phyloP scores from a whole-genome alignment of 257 asterid species.

The Eustoma russellianum region DNA sequence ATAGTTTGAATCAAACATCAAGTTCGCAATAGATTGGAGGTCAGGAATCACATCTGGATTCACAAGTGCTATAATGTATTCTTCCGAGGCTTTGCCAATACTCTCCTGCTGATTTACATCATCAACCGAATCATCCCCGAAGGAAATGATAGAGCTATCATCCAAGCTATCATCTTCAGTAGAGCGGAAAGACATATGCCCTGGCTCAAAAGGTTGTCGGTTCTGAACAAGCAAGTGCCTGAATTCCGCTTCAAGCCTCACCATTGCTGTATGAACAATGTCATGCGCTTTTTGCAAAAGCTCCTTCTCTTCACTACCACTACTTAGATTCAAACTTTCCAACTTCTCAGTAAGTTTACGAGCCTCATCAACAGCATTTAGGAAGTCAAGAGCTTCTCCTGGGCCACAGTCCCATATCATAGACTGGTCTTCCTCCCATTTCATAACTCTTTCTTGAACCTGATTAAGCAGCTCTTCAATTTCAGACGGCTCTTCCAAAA shows the following conservation, averaged over 20 bases:
- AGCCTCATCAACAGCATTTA: constrained; percentile 60
- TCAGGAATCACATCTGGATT: constrained; percentile 55
- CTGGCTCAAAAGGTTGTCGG: constrained; percentile 80
- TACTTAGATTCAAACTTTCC: constrained; percentile 33
- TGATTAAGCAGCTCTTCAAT: constrained; percentile 45
- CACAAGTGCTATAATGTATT: constrained; percentile 52
- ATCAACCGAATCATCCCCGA: constrained; percentile 73
- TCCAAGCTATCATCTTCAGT: constrained; percentile 63
- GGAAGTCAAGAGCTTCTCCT: constrained; percentile 54
- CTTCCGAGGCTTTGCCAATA: constrained; percentile 59
- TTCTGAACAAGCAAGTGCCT: constrained; percentile 65
- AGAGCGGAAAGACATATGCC: constrained; percentile 78
- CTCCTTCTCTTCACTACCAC: constrained; percentile 23
- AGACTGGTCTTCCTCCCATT: constrained; percentile 61
- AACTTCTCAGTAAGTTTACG: constrained; percentile 47
- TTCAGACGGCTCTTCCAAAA: constrained; percentile 26
- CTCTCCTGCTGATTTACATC: constrained; percentile 60
- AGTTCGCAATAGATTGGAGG: constrained; percentile 48
- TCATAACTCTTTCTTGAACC: constrained; percentile 52
- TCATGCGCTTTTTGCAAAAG: constrained; percentile 50
- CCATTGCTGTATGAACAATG: constrained; percentile 76
- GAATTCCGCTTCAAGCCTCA: constrained; percentile 86
- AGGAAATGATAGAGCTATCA: constrained; percentile 57
- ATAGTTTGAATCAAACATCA: constrained; percentile 72
- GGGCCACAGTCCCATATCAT: constrained; percentile 82